Conservation (phyloP, 2,329 filamentous ascomycete genomes). For the Exophiala sideris region DNA sequence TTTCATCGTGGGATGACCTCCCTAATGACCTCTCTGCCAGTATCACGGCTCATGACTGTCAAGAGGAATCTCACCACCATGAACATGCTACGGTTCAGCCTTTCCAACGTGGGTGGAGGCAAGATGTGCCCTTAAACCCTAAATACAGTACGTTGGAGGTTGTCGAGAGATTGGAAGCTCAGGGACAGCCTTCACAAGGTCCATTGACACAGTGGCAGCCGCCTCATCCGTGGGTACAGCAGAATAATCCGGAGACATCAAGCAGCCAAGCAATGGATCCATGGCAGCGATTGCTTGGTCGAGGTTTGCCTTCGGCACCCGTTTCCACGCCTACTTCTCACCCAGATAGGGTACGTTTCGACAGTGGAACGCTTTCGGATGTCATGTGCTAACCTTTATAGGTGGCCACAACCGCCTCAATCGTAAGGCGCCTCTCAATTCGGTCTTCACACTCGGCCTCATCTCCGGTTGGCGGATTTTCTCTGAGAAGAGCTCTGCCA, state of each 20-base stretch:
- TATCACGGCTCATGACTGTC: too few relatives aligned
- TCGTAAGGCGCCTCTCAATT: slow-evolving; percentile 19
- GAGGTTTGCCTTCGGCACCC: neutral
- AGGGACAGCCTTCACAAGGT: slow-evolving; percentile 5
- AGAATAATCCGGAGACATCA: neutral
- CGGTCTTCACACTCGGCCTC: slow-evolving; percentile 16
- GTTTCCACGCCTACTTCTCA: neutral
- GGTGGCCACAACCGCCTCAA: slow-evolving; percentile 4
- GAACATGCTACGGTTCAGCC: neutral
- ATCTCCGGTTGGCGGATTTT: slow-evolving; percentile 15
- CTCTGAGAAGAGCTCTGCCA: slow-evolving; percentile 16
- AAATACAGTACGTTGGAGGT: slow-evolving; percentile 21
- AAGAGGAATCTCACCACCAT: neutral
- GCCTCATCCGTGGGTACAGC: too few relatives aligned
- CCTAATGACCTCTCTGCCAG: too few relatives aligned
- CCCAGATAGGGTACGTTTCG: slow-evolving; percentile 4
- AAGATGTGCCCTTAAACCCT: slow-evolving; percentile 14
- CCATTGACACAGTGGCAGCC: too few relatives aligned
- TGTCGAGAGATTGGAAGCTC: slow-evolving; percentile 7
- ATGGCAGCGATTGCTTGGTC: neutral
- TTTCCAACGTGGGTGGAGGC: neutral
- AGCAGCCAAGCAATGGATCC: neutral
- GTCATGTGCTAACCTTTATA: neutral
- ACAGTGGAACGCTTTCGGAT: neutral
- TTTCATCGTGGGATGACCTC: too few relatives aligned